phyloP scores from a whole-genome alignment of 805 yeast species.

The Saccharomyces jurei region DNA sequence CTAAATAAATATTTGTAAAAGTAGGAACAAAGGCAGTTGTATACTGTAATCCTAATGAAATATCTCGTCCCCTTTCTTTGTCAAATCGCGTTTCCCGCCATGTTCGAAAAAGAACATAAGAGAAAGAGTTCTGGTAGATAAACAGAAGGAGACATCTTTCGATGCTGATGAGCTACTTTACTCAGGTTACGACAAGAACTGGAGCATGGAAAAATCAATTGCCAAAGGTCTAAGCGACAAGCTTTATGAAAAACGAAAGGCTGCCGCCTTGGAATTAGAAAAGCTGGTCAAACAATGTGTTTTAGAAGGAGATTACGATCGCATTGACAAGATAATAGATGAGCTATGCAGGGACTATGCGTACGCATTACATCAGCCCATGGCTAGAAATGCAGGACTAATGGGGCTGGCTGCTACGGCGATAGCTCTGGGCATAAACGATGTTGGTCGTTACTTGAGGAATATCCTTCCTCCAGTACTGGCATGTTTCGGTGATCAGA shows the following conservation, averaged over 20 bases:
- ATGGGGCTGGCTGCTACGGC: constrained; percentile 95
- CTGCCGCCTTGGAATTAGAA: constrained; percentile 74
- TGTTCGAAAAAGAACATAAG: background rate
- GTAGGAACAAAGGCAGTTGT: background rate
- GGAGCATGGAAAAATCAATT: constrained; percentile 46
- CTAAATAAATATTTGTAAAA: background rate
- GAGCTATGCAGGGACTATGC: constrained; percentile 73
- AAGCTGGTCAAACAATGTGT: constrained; percentile 60
- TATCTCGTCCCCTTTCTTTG: background rate
- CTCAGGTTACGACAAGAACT: background rate
- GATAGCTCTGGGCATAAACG: constrained; percentile 78
- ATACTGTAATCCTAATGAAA: background rate
- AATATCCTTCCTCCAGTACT: constrained; percentile 86
- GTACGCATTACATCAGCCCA: constrained; percentile 74
- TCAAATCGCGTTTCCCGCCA: background rate
- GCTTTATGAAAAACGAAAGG: constrained; percentile 67
- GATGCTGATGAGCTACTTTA: background rate
- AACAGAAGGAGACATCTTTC: background rate
- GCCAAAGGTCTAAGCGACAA: constrained; percentile 65
- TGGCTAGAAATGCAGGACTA: constrained; percentile 89
- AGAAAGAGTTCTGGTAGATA: background rate
- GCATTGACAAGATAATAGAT: constrained; percentile 47
- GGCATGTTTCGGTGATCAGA: constrained; percentile 94
- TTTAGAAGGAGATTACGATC: constrained; percentile 22
- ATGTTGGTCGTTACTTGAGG: constrained; percentile 75